Percentiles rank a stretch among this genome's conserved stretches.
Conservation (phyloP, 2,329 filamentous ascomycete genomes). For the Ilyonectria destructans region DNA sequence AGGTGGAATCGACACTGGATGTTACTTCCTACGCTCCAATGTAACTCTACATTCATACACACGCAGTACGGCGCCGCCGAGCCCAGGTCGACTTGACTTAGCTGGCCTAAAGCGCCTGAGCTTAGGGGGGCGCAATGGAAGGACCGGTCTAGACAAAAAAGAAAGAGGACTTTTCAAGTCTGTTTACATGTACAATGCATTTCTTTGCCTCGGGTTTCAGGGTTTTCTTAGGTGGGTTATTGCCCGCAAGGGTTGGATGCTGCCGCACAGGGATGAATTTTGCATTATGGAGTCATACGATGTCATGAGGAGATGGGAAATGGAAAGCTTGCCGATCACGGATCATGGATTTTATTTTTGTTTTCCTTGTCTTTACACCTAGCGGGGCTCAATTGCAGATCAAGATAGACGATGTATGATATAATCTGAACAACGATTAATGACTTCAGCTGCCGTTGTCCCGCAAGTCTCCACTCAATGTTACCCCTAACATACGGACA, state of each 20-base stretch:
- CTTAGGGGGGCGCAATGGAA: constrained; percentile 16
- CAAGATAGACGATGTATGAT: constrained; percentile 44
- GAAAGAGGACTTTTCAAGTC: constrained; percentile 2
- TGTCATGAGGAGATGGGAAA: constrained; percentile 32
- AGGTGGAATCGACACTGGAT: constrained; percentile 38
- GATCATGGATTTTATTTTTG: constrained; percentile 14
- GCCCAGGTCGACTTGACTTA: constrained; percentile 25
- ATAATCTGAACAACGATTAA: constrained; percentile 34
- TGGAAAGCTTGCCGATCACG: constrained; percentile 25
- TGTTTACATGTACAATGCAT: constrained; percentile 24
- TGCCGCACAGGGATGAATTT: constrained; percentile 14
- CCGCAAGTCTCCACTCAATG: background rate
- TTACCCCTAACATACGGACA: background rate
- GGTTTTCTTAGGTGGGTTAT: constrained; percentile 3
- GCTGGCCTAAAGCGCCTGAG: constrained; percentile 38
- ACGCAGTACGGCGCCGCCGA: constrained; percentile 22
- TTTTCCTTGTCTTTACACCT: constrained; percentile 8
- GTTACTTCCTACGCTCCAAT: constrained; percentile 29
- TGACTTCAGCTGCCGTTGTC: background rate
- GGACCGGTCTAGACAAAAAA: constrained; percentile 29
- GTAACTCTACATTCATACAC: constrained; percentile 37
- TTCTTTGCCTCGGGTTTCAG: constrained; percentile 5
- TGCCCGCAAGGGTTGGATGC: constrained; percentile 2
- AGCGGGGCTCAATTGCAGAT: constrained; percentile 20
- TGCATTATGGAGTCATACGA: constrained; percentile 35